Percentiles rank a stretch among this genome's conserved stretches.
Conservation (phyloP, 2,329 filamentous ascomycete genomes). For the Venturiaceae sp. region DNA sequence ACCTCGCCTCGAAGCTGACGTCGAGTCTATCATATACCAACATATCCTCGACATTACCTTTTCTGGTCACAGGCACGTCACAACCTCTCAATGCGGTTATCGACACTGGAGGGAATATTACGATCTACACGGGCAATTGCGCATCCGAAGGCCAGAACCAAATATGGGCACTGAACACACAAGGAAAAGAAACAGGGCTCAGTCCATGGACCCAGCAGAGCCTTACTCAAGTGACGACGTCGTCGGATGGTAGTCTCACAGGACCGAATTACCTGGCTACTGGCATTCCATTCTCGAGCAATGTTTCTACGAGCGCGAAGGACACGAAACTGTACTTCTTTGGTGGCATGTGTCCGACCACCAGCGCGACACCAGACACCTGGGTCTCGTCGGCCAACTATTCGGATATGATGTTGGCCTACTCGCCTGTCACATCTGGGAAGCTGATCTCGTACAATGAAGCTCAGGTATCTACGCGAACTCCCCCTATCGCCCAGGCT, state of each 20-base stretch:
- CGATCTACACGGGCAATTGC: slow-evolving; percentile 69
- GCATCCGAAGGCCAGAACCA: slow-evolving; percentile 38
- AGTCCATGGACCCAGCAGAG: slow-evolving; percentile 45
- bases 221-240: slow-evolving; percentile 22
- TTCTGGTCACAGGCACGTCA: slow-evolving; percentile 41
- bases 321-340: slow-evolving; percentile 55
- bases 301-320: slow-evolving; percentile 30
- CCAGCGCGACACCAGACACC: slow-evolving; percentile 20
- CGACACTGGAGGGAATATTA: slow-evolving; percentile 57
- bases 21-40: slow-evolving; percentile 33
- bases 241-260: slow-evolving; percentile 22
- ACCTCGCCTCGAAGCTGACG: slow-evolving; percentile 51
- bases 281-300: slow-evolving; percentile 59
- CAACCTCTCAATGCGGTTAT: slow-evolving; percentile 59
- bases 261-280: slow-evolving; percentile 48
- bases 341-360: slow-evolving; percentile 76
- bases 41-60: slow-evolving; percentile 51
- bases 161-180: slow-evolving; percentile 59
- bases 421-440: slow-evolving; percentile 37
- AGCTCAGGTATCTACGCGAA: slow-evolving; percentile 40
- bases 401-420: slow-evolving; percentile 65
- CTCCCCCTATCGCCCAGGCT: slow-evolving; percentile 68
- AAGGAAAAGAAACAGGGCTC: slow-evolving; percentile 31
- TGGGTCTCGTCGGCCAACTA: slow-evolving; percentile 68
- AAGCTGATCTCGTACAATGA: slow-evolving; percentile 16